These are phyloP conservation scores for Didymella pomorum DNA, from an alignment of 2,329 filamentous ascomycete species.

Conservation along the genomic window DNA sequence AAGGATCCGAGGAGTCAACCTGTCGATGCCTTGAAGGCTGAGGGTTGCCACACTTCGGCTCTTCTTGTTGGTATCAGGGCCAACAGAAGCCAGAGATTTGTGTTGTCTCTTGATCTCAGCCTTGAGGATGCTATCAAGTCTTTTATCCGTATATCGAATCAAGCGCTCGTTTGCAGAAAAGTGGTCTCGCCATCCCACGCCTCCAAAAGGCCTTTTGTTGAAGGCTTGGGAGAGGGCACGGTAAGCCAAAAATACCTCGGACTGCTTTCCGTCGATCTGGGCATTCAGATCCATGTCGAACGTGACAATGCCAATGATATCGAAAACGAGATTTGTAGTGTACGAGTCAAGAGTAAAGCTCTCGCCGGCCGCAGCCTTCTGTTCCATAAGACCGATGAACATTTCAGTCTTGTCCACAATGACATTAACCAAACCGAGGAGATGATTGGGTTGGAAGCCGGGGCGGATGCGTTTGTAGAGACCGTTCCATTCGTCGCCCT, in stretches of 20 bases:
- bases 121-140: slow-evolving; percentile 28
- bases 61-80: not conserved
- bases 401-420: slow-evolving; percentile 40
- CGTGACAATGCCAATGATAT: slow-evolving; percentile 33
- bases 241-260: slow-evolving; percentile 27
- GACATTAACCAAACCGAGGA: slow-evolving; percentile 23
- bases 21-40: slow-evolving; percentile 21
- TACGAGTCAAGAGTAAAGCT: slow-evolving; percentile 25
- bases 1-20: slow-evolving; percentile 36
- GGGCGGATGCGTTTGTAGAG: slow-evolving; percentile 26
- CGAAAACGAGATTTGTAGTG: slow-evolving; percentile 31
- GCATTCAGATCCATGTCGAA: slow-evolving; percentile 30
- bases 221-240: slow-evolving; percentile 28
- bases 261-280: slow-evolving; percentile 25
- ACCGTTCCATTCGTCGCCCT: slow-evolving; percentile 26
- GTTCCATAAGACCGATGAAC: slow-evolving; percentile 33
- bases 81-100: not conserved
- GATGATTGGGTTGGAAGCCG: slow-evolving; percentile 26
- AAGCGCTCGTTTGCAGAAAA: slow-evolving; percentile 27
- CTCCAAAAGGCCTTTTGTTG: slow-evolving; percentile 26
- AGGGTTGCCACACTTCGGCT: slow-evolving; percentile 27
- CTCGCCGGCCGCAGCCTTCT: slow-evolving; percentile 20
- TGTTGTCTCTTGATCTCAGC: slow-evolving; percentile 25
- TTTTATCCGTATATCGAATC: slow-evolving; percentile 21
- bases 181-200: slow-evolving; percentile 23